Percentiles rank a stretch among this genome's conserved stretches.
These are phyloP conservation scores for Zoysia pacifica DNA, from an alignment of 176 grass and related monocot genomes.

Conservation along the genomic window DNA sequence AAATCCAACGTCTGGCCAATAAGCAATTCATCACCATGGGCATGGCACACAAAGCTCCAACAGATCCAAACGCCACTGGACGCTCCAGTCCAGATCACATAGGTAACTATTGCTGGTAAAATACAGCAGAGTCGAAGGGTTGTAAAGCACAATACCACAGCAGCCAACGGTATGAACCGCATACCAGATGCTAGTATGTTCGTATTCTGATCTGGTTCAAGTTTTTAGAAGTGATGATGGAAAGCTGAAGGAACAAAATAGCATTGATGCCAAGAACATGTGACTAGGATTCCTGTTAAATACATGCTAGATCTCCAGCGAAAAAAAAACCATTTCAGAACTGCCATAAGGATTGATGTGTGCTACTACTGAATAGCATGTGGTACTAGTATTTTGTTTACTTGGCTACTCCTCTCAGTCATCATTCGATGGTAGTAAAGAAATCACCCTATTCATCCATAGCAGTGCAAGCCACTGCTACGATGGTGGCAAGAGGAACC, in stretches of 20 bases:
- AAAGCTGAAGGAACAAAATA: background rate
- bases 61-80: constrained; percentile 7
- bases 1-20: background rate
- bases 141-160: constrained; percentile 49
- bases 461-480: no score
- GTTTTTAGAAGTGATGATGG: background rate
- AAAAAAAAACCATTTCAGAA: background rate
- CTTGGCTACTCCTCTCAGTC: no score
- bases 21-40: background rate
- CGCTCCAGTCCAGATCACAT: background rate
- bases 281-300: background rate
- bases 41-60: constrained; percentile 12
- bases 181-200: constrained; percentile 24
- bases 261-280: constrained; percentile 1
- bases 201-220: background rate
- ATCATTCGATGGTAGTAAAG: no score
- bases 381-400: no score
- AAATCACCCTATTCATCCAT: no score
- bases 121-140: constrained; percentile 9
- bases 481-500: no score
- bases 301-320: background rate
- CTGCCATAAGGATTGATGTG: background rate
- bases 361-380: no score
- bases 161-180: constrained; percentile 46
- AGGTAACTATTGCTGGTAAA: constrained; percentile 19